Percentiles rank a stretch among this genome's conserved stretches.
These are phyloP conservation scores for Puccinia novopanici DNA, from an alignment of 1,284 basidiomycete species.

Conservation along the genomic window DNA sequence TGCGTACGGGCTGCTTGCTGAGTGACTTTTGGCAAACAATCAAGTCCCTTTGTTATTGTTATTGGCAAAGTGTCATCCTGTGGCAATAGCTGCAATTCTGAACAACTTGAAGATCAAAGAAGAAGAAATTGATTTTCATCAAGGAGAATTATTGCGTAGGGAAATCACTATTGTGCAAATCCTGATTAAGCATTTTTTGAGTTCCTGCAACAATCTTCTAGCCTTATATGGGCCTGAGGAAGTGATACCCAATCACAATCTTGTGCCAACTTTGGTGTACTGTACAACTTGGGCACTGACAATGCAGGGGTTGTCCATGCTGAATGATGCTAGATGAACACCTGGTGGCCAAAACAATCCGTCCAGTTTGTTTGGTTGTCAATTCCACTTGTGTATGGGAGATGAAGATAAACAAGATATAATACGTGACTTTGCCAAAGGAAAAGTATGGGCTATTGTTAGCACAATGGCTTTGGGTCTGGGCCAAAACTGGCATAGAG, in stretches of 20 bases:
- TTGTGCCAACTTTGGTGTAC: too few species aligned
- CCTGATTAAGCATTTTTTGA: neutral
- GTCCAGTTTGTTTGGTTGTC: neutral
- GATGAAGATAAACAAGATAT: neutral
- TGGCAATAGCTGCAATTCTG: neutral
- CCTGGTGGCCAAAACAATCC: neutral
- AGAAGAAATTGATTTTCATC: too few species aligned
- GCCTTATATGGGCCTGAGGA: neutral
- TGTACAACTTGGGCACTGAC: too few species aligned
- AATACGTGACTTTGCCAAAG: neutral
- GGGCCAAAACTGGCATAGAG: constrained; percentile 9
- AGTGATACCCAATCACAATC: too few species aligned
- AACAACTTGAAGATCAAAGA: neutral
- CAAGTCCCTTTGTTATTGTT: neutral
- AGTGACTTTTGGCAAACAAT: neutral
- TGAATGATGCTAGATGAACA: neutral
- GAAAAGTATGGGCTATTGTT: neutral
- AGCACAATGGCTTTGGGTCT: constrained; percentile 6
- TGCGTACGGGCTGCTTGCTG: too few species aligned
- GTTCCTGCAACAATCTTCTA: neutral
- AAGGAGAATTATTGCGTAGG: neutral
- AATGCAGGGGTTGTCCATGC: too few species aligned
- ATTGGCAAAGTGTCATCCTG: neutral
- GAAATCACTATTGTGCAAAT: neutral
- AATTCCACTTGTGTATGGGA: neutral